phyloP scores from a whole-genome alignment of 169 alveolate genomes.

The Plasmodium inui region DNA sequence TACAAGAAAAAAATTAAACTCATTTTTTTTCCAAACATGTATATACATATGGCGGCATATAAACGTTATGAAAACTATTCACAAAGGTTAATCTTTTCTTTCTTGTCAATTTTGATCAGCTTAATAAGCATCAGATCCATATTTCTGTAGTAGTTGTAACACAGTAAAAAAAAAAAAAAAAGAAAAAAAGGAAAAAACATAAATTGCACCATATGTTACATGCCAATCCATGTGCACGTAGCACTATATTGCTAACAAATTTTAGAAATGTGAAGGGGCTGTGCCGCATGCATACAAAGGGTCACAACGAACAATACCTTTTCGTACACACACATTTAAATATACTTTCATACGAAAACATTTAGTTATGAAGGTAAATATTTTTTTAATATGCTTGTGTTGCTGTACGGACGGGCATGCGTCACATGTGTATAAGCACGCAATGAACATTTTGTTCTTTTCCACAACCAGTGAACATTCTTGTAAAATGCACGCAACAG shows the following conservation, averaged over 20 bases:
- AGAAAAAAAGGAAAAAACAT: not conserved
- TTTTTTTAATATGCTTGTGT: not conserved
- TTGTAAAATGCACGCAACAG: slow-evolving; percentile 15
- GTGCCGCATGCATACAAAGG: not conserved
- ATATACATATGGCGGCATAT: not conserved
- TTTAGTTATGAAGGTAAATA: not conserved
- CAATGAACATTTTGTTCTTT: not conserved
- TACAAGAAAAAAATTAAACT: not conserved
- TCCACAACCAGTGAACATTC: not conserved
- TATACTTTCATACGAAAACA: not conserved
- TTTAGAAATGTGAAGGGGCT: not conserved
- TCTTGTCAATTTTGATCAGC: not conserved
- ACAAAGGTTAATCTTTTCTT: not conserved
- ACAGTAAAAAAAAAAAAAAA: not conserved
- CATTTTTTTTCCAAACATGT: not conserved
- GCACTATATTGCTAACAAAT: not conserved
- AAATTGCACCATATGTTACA: not conserved
- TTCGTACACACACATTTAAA: slow-evolving; percentile 21
- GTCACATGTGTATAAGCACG: not conserved
- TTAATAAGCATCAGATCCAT: not conserved
- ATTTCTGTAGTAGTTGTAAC: not conserved
- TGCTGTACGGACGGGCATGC: not conserved
- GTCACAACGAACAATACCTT: not conserved
- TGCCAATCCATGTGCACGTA: not conserved
- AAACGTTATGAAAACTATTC: slow-evolving; percentile 3